Conservation (phyloP, 805 yeast genomes). For the Ascoidea asiatica region DNA sequence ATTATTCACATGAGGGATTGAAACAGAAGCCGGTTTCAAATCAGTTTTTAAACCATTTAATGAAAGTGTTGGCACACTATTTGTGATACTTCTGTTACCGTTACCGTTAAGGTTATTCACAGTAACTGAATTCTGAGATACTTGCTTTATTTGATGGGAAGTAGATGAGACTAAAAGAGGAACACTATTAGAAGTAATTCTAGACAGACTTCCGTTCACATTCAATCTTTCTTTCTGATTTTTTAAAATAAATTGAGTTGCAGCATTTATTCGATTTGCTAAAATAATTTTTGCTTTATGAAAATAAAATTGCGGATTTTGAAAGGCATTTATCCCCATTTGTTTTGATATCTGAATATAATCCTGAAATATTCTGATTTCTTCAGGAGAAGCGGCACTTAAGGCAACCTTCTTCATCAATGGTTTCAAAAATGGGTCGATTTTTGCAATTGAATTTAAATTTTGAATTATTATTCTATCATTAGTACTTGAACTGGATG, state of each 20-base stretch:
- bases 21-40: too few relatives aligned
- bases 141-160: too few relatives aligned
- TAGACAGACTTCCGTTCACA: slow-evolving; percentile 1
- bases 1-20: too few relatives aligned
- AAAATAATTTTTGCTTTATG: background rate
- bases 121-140: too few relatives aligned
- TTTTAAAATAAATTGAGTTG: too few relatives aligned
- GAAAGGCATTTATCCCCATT: slow-evolving; percentile 33
- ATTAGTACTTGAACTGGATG: slow-evolving; percentile 30
- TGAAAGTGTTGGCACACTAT: too few relatives aligned
- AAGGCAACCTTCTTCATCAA: slow-evolving; percentile 81
- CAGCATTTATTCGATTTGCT: background rate
- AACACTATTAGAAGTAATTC: slow-evolving; percentile 3
- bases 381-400: slow-evolving; percentile 60
- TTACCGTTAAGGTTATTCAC: too few relatives aligned
- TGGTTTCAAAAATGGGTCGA: slow-evolving; percentile 49
- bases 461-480: slow-evolving; percentile 77
- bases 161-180: too few relatives aligned
- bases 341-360: slow-evolving; percentile 68
- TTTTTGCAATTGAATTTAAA: slow-evolving; percentile 68
- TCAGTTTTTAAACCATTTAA: too few relatives aligned
- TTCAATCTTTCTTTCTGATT: background rate
- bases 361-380: slow-evolving; percentile 66
- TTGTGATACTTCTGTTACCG: background rate
- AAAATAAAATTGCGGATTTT: slow-evolving; percentile 8